Evolutionary conservation across 148 eudicot genomes (phyloP), one percentile per base, ranked within the genome.

Genomic region (Amaranthus cruentus): DNA sequence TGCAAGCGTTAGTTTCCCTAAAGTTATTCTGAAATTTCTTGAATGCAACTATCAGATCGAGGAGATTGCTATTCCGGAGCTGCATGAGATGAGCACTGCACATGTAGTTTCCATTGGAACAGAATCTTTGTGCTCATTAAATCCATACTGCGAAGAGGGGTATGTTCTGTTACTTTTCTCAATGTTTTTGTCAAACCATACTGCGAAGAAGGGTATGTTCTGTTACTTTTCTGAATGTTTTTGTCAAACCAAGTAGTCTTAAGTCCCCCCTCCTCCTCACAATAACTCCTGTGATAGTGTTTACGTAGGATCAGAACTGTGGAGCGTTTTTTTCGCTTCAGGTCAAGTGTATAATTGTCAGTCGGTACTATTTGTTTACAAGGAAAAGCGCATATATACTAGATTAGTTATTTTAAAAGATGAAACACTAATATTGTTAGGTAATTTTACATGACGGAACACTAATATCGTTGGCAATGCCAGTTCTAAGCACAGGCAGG

Each of bases 101-200:
- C 99, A 96, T 83, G 51, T 92, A 60, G 89, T 96, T 77, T 86
- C 99, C 51, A 90, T 96, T 84, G 99, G 99, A 76, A 88, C 99
- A 73, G 97, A 92, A 80, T 47, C 90, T 48, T 75, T 88, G 67
- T 73, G 82, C 59, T 58, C 89, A 7, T 59, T 96, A 44, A 87
- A 78, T 78, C 90, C 99, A 62, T 68, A 90, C 62, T 85, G 81
- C 75, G 92, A 92, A 79, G 97, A 90, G 66, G 99, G 99, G 97
- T 92, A 76, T 75, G 80, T 66, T 74, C 66, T 54, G 11, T 28
- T 43, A 28, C 38, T 28, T 28, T 28, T 28, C 38, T 28, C 38
- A 28, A 28, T 28, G 38, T 28, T 28, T 28, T 28, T 28, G 38
- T 28, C 38, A 28, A 0, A 28, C 90, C 99, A 62, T 68, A 90